Base-by-base conservation (phyloP, 2,329 filamentous ascomycete species). In the Fonsecaea nubica region DNA sequence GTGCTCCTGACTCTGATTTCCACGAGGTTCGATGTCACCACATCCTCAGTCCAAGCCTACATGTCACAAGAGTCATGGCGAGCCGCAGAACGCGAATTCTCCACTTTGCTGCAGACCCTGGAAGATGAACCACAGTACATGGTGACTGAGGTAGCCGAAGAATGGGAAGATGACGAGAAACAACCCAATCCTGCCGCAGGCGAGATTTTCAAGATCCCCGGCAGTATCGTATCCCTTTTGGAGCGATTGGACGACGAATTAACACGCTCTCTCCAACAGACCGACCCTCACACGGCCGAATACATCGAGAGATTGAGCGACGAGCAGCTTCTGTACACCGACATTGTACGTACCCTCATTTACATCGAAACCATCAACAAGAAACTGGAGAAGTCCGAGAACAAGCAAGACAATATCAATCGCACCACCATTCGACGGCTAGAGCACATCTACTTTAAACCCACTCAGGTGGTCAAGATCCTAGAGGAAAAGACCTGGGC, bases 391-490 rank as follows among this genome's bases (percentile, higher is more conserved):
- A 84, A 89, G 70, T 85, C 93, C 45, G 89, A 94, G 54, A 85
- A 89, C 45, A 86, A 90, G 32, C 92, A 97, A 79, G 94, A 97
- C 70, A 92, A 89, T 76, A 80, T 97, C 71, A 99, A 98, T 86
- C 90, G 95, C 67, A 88, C 97, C 62, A 87, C 97, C 73, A 96
- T 97, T 88, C 89, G 95, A 76, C 89, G 96, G 74, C 82, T 99
- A 71, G 96, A 99, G 81, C 96, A 99, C 80, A 87, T 98, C 75
- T 99, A 99, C 85, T 99, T 98, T 88, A 99, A 99, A 90, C 95
- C 95, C 64, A 87, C 93, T 10, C 90, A 94, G 80, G 94, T 99
- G 54, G 89, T 97, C 75, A 91, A 90, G 78, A 97, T 96, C 63
- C 88, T 98, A 54, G 95, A 99, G 81, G 92, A 96, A 77, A 94